Evolutionary conservation across 1,139 yeast genomes (phyloP).

Genomic region (Debaryomyces subglobosus): DNA sequence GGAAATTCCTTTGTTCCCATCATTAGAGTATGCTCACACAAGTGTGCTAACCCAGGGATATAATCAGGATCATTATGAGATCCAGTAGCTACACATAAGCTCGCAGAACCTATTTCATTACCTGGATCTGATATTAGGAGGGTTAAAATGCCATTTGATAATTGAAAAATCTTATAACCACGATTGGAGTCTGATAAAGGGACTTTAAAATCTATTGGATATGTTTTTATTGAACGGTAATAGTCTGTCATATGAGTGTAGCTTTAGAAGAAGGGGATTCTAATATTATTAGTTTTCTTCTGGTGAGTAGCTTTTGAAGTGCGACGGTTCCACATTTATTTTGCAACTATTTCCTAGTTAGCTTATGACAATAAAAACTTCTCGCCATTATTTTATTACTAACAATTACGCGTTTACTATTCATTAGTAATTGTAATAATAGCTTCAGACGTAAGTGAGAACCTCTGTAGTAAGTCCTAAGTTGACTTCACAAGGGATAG

Average conservation of each 20-base stretch:
- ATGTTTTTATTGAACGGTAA: slow-evolving; percentile 16
- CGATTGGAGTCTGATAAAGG: slow-evolving; percentile 38
- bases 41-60: slow-evolving; percentile 67
- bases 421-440: too few species aligned
- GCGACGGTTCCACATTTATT: background rate
- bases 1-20: slow-evolving; percentile 61
- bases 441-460: too few species aligned
- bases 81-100: slow-evolving; percentile 61
- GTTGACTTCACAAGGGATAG: too few species aligned
- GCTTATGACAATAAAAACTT: background rate
- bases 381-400: background rate
- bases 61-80: slow-evolving; percentile 62
- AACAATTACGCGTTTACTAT: too few species aligned
- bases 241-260: background rate
- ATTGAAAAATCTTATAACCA: slow-evolving; percentile 44
- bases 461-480: too few species aligned
- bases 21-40: slow-evolving; percentile 71
- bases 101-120: slow-evolving; percentile 42
- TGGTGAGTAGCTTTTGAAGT: background rate
- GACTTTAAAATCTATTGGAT: slow-evolving; percentile 26
- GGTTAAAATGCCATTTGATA: slow-evolving; percentile 56
- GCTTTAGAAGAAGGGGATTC: background rate
- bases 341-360: slow-evolving; percentile 3
- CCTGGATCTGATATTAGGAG: slow-evolving; percentile 62
- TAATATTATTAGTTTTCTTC: background rate